These are phyloP conservation scores for Citrullus colocynthis DNA, from an alignment of 306 rosid species.

Conservation along the genomic window DNA sequence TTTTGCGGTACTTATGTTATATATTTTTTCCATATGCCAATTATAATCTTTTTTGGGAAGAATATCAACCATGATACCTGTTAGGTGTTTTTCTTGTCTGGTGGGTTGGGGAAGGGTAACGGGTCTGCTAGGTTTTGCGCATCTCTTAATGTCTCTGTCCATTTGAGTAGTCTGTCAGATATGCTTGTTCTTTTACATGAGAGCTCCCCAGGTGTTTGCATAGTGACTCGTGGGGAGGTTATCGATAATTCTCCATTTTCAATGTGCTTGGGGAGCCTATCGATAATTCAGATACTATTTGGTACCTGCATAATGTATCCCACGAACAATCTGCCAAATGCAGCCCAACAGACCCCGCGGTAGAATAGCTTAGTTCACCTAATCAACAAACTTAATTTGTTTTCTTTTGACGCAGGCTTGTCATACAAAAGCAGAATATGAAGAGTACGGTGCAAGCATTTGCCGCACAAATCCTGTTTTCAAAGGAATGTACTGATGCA, in stretches of 20 bases:
- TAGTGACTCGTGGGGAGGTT: not conserved
- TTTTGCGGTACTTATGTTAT: slow-evolving; percentile 50
- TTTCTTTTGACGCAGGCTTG: slow-evolving; percentile 58
- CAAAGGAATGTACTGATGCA: slow-evolving; percentile 90
- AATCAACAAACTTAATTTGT: not conserved
- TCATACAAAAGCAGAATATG: slow-evolving; percentile 96
- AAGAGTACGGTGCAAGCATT: slow-evolving; percentile 92
- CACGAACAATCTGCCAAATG: not conserved
- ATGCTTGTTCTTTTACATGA: not conserved
- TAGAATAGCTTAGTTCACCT: not conserved
- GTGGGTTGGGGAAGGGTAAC: not conserved
- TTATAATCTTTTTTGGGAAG: not conserved
- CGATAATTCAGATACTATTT: not conserved
- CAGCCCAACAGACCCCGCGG: too few species aligned
- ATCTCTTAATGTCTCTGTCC: not conserved
- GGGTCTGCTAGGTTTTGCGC: not conserved
- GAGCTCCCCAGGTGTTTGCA: not conserved
- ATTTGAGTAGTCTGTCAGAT: not conserved
- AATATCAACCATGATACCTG: not conserved
- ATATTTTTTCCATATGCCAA: not conserved
- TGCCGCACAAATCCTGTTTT: slow-evolving; percentile 97
- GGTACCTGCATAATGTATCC: not conserved
- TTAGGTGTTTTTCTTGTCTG: not conserved
- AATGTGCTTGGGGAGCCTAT: not conserved
- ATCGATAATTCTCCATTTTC: not conserved